Percentiles rank a stretch among this genome's conserved stretches.
These are phyloP conservation scores for Scytalidium lignicola DNA, from an alignment of 2,329 filamentous ascomycete species.

Conservation along the genomic window DNA sequence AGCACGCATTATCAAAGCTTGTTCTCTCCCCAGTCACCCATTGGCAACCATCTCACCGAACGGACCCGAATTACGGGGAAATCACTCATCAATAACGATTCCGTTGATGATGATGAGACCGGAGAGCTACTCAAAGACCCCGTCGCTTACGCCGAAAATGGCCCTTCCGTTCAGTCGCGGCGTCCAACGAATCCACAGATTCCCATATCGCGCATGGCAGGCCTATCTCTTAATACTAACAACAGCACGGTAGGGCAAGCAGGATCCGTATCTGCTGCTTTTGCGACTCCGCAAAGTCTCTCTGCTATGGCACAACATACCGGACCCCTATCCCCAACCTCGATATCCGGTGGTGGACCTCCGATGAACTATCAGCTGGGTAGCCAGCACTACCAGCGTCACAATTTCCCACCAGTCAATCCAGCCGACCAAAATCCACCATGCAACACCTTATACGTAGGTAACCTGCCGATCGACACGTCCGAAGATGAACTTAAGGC, in stretches of 20 bases:
- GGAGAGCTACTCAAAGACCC: slow-evolving; percentile 67
- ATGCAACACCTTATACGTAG: slow-evolving; percentile 96
- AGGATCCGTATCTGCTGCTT: slow-evolving; percentile 19
- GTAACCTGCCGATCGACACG: slow-evolving; percentile 89
- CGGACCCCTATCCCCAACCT: slow-evolving; percentile 51
- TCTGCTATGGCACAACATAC: slow-evolving; percentile 27
- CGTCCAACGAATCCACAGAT: slow-evolving; percentile 69
- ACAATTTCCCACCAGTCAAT: slow-evolving; percentile 80
- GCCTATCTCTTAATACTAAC: slow-evolving; percentile 71
- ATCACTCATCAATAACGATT: slow-evolving; percentile 65
- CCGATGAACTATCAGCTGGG: slow-evolving; percentile 50
- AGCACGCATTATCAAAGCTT: slow-evolving; percentile 53
- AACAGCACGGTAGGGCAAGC: slow-evolving; percentile 37
- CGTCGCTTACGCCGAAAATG: slow-evolving; percentile 69
- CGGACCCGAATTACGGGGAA: slow-evolving; percentile 59
- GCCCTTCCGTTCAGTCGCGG: slow-evolving; percentile 50
- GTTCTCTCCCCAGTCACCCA: slow-evolving; percentile 70
- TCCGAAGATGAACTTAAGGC: slow-evolving; percentile 94
- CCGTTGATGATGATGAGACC: slow-evolving; percentile 66
- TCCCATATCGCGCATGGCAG: slow-evolving; percentile 62
- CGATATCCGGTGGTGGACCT: slow-evolving; percentile 38
- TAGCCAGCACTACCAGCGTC: slow-evolving; percentile 52
- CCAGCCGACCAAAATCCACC: slow-evolving; percentile 95
- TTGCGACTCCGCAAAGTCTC: slow-evolving; percentile 13
- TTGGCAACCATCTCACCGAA: slow-evolving; percentile 64